Percentiles rank a stretch among this genome's conserved stretches.
phyloP scores from a whole-genome alignment of 2,329 filamentous ascomycete species.

The Trichoderma lentiforme region DNA sequence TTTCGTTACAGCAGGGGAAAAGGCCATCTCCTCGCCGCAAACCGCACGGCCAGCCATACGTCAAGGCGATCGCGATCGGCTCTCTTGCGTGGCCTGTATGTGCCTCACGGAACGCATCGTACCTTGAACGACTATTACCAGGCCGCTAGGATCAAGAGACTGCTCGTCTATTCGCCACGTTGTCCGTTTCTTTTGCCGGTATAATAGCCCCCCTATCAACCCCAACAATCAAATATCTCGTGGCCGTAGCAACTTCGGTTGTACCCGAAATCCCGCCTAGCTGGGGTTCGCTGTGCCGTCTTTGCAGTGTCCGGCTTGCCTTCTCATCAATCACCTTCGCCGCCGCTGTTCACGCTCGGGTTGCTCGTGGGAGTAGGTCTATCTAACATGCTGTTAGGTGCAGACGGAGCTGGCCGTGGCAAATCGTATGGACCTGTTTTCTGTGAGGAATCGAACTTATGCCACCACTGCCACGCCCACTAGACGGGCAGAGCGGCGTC shows the following conservation, averaged over 20 bases:
- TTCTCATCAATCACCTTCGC: background rate
- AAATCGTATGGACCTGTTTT: background rate
- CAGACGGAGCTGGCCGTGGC: background rate
- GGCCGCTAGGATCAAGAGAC: background rate
- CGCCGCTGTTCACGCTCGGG: background rate
- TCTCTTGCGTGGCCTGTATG: background rate
- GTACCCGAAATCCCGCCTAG: slow-evolving; percentile 9
- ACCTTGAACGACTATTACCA: background rate
- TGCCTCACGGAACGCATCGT: background rate
- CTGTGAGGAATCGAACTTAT: background rate
- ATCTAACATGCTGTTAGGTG: background rate
- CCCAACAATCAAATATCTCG: background rate
- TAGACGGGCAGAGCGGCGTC: slow-evolving; percentile 5
- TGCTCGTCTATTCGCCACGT: background rate
- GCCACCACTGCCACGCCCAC: background rate
- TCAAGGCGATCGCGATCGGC: background rate
- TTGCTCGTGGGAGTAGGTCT: background rate
- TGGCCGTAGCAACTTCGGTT: background rate
- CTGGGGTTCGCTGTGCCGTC: slow-evolving; percentile 9
- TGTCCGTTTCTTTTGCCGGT: background rate
- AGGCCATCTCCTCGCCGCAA: background rate
- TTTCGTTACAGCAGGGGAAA: background rate
- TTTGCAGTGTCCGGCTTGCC: background rate
- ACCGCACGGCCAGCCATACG: background rate
- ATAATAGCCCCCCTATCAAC: background rate